These are phyloP conservation scores for Pistacia atlantica DNA, from an alignment of 345 rosid genomes.

Conservation along the genomic window DNA sequence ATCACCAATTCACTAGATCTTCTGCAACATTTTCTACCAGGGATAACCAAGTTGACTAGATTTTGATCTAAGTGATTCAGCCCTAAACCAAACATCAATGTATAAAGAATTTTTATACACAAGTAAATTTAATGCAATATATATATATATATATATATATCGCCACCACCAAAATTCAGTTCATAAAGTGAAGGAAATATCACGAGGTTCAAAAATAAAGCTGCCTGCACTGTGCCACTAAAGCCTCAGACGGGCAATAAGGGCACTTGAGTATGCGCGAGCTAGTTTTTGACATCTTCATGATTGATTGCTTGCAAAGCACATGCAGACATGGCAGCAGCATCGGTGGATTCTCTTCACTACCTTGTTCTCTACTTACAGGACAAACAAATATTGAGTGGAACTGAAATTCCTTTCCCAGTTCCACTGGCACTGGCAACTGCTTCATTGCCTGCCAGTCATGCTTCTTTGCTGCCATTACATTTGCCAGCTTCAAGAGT, in stretches of 20 bases:
- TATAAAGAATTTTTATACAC: constrained; percentile 36
- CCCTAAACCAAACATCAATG: constrained; percentile 5
- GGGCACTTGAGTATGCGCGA: constrained; percentile 64
- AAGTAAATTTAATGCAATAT: constrained; percentile 17
- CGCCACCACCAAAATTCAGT: background rate
- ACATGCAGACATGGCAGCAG: constrained; percentile 71
- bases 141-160: constrained; percentile 1
- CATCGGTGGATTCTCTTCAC: constrained; percentile 78
- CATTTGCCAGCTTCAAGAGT: constrained; percentile 67
- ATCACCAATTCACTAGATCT: background rate
- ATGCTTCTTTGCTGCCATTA: constrained; percentile 66
- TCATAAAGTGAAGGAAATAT: background rate
- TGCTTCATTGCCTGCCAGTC: constrained; percentile 71
- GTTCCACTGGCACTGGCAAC: constrained; percentile 61
- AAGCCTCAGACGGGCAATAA: constrained; percentile 57
- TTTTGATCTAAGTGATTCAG: background rate
- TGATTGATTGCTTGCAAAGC: constrained; percentile 71
- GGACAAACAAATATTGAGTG: constrained; percentile 80
- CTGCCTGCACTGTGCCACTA: constrained; percentile 48
- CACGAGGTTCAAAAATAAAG: constrained; percentile 43
- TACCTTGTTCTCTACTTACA: constrained; percentile 66
- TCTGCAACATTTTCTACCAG: too few relatives aligned
- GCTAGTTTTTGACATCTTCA: constrained; percentile 59
- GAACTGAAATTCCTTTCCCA: constrained; percentile 65
- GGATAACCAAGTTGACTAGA: background rate